Evolutionary conservation across 2,329 filamentous ascomycete species (phyloP), one percentile per base, ranked within the genome.

Genomic region (Eutypella sp.): DNA sequence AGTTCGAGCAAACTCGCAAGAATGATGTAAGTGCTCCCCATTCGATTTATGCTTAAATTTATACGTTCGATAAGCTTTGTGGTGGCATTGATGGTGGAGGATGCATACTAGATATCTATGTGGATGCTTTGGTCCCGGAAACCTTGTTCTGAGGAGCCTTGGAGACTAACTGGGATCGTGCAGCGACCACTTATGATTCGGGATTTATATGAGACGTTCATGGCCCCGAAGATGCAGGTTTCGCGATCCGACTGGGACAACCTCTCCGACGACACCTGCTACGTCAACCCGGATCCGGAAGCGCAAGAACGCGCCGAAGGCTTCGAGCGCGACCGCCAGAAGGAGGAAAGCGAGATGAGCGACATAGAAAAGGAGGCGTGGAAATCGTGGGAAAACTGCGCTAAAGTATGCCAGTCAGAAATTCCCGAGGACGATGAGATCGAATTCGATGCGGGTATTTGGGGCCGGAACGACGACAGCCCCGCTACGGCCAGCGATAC

Each of bases 241-340:
- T 56, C 59, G 31, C 68, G 72, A 15, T 64, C 72, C 8, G 65
- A 76, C 41, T 80, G 76, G 76, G 71, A 79, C 56, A 79, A 80
- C 52, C 53, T 72, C 4, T 73, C 75, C 4, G 68, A 76, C 22
- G 72, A 75, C 40, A 62, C 64, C 10, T 72, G 69, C 52, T 76
- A 73, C 51, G 60, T 70, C 47, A 69, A 61, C 39, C 66, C 65
- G 13, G 66, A 68, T 24, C 59, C 65, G 4, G 59, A 55, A 2
- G 63, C 61, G 2, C 68, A 71, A 50, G 52, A 52, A 18, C 57
- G 57, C 22, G 64, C 64, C 1, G 59, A 63, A 4, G 60, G 59
- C 2, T 49, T 57, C 36, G 57, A 56, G 24, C 64, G 58, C 27
- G 57, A 58, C 7, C 63, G 66, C 7, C 67, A 71, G 50, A 69